Percentiles rank a stretch among this genome's conserved stretches.
phyloP scores from a whole-genome alignment of 441 rosid species.

The Raphanus hybrid region DNA sequence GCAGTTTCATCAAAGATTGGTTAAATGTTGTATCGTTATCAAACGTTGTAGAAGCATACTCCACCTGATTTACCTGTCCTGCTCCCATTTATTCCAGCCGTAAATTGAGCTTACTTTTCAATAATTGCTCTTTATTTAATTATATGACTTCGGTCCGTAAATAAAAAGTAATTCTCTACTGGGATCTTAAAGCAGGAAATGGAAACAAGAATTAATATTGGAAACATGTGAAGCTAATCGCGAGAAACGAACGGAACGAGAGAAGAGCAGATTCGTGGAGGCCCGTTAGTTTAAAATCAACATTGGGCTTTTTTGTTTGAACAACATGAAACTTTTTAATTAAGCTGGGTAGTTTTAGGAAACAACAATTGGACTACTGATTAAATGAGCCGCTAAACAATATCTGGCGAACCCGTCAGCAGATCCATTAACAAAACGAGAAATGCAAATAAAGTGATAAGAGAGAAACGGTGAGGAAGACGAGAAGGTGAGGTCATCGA shows the following conservation, averaged over 20 bases:
- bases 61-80: conserved; percentile 35
- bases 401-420: no score
- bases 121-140: not conserved
- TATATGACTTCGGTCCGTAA: not conserved
- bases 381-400: no score
- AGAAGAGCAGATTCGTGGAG: no score
- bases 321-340: no score
- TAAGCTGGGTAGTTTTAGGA: no score
- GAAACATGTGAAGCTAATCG: not conserved
- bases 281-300: no score
- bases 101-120: conserved; percentile 23
- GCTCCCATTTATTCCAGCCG: conserved; percentile 42
- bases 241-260: not conserved
- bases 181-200: not conserved
- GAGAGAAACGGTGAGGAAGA: no score
- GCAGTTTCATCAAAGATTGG: conserved; percentile 22
- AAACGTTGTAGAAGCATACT: conserved; percentile 18
- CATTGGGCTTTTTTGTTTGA: no score
- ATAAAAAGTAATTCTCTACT: not conserved
- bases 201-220: not conserved
- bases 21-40: conserved; percentile 28
- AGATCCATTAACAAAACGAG: no score
- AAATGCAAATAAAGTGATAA: no score
- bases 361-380: no score
- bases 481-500: no score